A percentile compares a stretch with the other conserved stretches of the same genome.
Evolutionary conservation across 1,284 basidiomycete species (phyloP).

Genomic region (Apiotrichum domesticum): DNA sequence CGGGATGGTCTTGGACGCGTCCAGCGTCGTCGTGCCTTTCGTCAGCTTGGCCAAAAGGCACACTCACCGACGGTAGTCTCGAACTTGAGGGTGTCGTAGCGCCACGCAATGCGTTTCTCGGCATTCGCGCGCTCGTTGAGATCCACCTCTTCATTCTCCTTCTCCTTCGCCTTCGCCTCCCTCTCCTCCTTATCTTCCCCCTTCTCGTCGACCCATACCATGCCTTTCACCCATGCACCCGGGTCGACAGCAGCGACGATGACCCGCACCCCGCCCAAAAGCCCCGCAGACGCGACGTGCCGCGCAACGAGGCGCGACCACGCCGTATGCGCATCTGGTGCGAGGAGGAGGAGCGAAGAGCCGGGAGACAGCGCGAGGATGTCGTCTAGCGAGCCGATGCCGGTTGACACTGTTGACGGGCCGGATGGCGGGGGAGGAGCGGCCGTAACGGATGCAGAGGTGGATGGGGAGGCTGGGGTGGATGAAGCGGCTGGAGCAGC

Average conservation of each 20-base stretch:
- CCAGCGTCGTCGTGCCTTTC: conserved; percentile 1
- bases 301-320: conserved; percentile 81
- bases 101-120: conserved; percentile 76
- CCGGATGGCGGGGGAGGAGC: conserved; percentile 23
- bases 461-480: not conserved
- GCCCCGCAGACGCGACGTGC: conserved; percentile 81
- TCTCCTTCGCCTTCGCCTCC: conserved; percentile 43
- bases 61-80: conserved; percentile 64
- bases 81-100: conserved; percentile 85
- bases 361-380: conserved; percentile 88
- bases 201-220: conserved; percentile 65
- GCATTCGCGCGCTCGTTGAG: conserved; percentile 52
- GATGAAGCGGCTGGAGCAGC: not conserved
- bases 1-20: conserved; percentile 24
- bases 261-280: conserved; percentile 63
- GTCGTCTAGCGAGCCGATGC: conserved; percentile 91
- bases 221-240: conserved; percentile 55
- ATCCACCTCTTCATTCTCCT: conserved; percentile 51
- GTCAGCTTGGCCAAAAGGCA: not conserved
- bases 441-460: conserved; percentile 45
- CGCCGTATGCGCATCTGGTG: conserved; percentile 75
- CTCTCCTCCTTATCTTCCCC: conserved; percentile 43
- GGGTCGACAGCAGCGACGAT: conserved; percentile 61
- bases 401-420: conserved; percentile 69
- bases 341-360: conserved; percentile 63